Conservation (phyloP, 805 yeast genomes). For the Candida suzukii region DNA sequence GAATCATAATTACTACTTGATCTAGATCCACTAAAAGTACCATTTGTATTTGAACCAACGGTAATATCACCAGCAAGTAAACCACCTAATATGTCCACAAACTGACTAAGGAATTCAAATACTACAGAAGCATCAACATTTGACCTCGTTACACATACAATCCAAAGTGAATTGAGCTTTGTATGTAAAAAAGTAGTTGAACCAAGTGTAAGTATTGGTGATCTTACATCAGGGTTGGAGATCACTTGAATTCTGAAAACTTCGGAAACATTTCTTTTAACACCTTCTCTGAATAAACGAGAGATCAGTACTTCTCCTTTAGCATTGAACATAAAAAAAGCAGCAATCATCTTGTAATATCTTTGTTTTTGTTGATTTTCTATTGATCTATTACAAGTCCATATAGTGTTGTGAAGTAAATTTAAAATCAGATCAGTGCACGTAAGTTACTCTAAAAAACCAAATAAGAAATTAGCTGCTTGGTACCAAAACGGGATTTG, state of each 20-base stretch:
- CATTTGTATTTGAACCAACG: not conserved
- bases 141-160: conserved; percentile 84
- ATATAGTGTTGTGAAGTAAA: no score
- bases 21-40: not conserved
- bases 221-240: conserved; percentile 49
- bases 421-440: no score
- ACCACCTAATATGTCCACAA: conserved; percentile 29
- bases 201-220: conserved; percentile 80
- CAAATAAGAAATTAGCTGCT: no score
- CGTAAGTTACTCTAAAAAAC: no score
- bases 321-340: conserved; percentile 67
- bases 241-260: conserved; percentile 92
- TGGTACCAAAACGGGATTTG: no score
- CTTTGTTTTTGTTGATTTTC: no score
- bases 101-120: conserved; percentile 67
- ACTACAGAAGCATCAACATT: conserved; percentile 79
- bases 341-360: conserved; percentile 63
- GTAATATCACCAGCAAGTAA: not conserved
- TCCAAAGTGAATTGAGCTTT: conserved; percentile 55
- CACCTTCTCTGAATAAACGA: conserved; percentile 64
- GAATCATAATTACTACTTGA: not conserved
- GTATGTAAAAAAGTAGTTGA: conserved; percentile 87
- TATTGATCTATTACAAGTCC: no score
- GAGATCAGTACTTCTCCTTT: conserved; percentile 83
- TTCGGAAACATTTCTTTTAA: conserved; percentile 74